These are phyloP conservation scores for Candida ascalaphidarum DNA, from an alignment of 805 yeast genomes.

Conservation along the genomic window DNA sequence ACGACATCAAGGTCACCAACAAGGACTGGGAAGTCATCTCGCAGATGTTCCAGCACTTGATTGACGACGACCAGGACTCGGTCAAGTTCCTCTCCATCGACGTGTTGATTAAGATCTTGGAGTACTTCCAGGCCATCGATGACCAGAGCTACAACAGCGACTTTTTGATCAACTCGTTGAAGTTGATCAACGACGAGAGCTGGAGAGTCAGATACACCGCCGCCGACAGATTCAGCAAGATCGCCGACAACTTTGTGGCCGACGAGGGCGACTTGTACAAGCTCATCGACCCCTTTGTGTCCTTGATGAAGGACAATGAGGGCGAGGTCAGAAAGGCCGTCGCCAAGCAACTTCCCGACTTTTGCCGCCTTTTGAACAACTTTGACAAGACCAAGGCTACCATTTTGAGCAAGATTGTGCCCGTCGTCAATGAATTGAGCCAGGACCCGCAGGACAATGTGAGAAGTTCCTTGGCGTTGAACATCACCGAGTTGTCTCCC, in stretches of 20 bases:
- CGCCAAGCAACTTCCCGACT: slow-evolving; percentile 82
- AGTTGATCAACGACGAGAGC: slow-evolving; percentile 77
- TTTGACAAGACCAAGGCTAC: slow-evolving; percentile 30
- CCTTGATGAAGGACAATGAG: slow-evolving; percentile 83
- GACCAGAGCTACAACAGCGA: slow-evolving; percentile 56
- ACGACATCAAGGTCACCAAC: slow-evolving; percentile 35
- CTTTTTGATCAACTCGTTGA: slow-evolving; percentile 55
- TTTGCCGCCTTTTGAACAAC: slow-evolving; percentile 43
- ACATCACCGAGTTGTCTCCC: slow-evolving; percentile 81
- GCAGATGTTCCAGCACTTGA: slow-evolving; percentile 72
- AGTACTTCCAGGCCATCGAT: slow-evolving; percentile 50
- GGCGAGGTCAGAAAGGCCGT: slow-evolving; percentile 95
- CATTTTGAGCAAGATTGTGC: slow-evolving; percentile 65
- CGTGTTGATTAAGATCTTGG: slow-evolving; percentile 73
- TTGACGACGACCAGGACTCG: slow-evolving; percentile 86
- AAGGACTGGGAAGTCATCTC: slow-evolving; percentile 71
- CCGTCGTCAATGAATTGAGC: slow-evolving; percentile 74
- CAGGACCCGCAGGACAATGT: slow-evolving; percentile 91
- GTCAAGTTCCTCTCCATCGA: slow-evolving; percentile 88
- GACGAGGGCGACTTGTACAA: slow-evolving; percentile 48
- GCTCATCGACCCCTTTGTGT: slow-evolving; percentile 63
- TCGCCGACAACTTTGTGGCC: slow-evolving; percentile 57
- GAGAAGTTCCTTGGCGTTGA: slow-evolving; percentile 84
- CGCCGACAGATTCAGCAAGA: slow-evolving; percentile 80
- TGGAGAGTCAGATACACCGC: slow-evolving; percentile 99